Conservation (phyloP, 2,329 filamentous ascomycete species). For the Ramularia collo-cygni region DNA sequence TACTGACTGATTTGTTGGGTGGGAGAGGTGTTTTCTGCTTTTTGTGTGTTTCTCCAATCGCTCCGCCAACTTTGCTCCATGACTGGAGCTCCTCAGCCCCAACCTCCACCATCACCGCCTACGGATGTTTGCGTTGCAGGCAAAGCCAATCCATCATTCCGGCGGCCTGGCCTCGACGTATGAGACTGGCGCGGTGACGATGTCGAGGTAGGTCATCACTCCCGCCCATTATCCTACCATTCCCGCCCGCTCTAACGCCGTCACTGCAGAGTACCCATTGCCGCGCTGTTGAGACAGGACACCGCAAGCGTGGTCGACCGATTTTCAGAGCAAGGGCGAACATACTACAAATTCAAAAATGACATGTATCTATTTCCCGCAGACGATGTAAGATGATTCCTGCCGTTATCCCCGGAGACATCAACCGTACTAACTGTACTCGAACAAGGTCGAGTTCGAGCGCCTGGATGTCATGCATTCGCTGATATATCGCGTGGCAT, state of each 20-base stretch:
- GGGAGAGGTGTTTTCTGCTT: too few relatives aligned
- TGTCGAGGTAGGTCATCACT: slow-evolving; percentile 16
- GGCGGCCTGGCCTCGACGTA: slow-evolving; percentile 6
- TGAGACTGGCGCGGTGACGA: slow-evolving; percentile 10
- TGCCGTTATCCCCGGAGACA: not conserved
- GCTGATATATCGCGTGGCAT: slow-evolving; percentile 33
- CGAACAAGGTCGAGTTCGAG: slow-evolving; percentile 14
- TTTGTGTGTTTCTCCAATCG: too few relatives aligned
- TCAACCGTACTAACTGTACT: slow-evolving; percentile 4
- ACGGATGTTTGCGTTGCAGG: slow-evolving; percentile 17
- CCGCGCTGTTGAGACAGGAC: slow-evolving; percentile 18
- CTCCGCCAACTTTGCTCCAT: slow-evolving; percentile 5
- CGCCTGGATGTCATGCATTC: slow-evolving; percentile 21
- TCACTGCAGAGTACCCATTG: slow-evolving; percentile 15
- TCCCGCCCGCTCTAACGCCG: not conserved
- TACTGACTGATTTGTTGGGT: too few relatives aligned
- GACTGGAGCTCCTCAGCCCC: slow-evolving; percentile 2
- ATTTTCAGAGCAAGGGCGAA: slow-evolving; percentile 14
- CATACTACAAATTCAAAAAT: slow-evolving; percentile 16
- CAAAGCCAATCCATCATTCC: slow-evolving; percentile 10
- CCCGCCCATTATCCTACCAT: not conserved
- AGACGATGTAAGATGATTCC: slow-evolving; percentile 15
- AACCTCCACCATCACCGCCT: slow-evolving; percentile 3
- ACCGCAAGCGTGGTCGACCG: slow-evolving; percentile 9
- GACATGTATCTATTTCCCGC: slow-evolving; percentile 19